Percentiles rank a stretch among this genome's conserved stretches.
These are phyloP conservation scores for Pyricularia pennisetigena DNA, from an alignment of 2,329 filamentous ascomycete species.

Conservation along the genomic window DNA sequence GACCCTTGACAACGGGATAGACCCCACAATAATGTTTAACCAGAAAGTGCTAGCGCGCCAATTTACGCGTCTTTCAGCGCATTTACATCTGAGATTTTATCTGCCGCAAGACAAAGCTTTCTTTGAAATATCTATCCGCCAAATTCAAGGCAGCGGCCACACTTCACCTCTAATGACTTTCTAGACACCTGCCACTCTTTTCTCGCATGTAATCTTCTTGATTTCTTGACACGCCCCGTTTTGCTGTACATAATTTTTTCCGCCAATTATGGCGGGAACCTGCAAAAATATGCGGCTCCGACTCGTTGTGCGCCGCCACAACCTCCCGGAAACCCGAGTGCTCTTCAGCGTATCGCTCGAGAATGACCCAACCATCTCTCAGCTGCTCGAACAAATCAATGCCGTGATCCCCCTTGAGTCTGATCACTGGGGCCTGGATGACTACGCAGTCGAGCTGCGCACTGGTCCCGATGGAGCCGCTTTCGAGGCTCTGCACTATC, in stretches of 20 bases:
- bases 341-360: slow-evolving; percentile 56
- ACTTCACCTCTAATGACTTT: background rate
- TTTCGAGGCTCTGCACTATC: slow-evolving; percentile 85
- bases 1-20: background rate
- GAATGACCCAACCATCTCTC: slow-evolving; percentile 59
- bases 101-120: background rate
- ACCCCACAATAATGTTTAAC: background rate
- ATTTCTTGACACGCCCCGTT: background rate
- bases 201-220: background rate
- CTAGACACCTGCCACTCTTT: background rate
- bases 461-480: slow-evolving; percentile 38
- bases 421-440: slow-evolving; percentile 74
- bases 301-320: slow-evolving; percentile 62
- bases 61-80: background rate
- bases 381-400: slow-evolving; percentile 71
- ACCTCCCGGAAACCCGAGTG: slow-evolving; percentile 60
- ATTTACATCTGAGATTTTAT: background rate
- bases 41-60: background rate
- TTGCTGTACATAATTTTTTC: background rate
- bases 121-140: background rate
- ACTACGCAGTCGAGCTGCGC: slow-evolving; percentile 73
- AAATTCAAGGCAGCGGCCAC: background rate
- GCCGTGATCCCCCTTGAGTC: slow-evolving; percentile 73
- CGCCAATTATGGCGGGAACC: background rate
- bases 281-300: slow-evolving; percentile 56